phyloP scores from a whole-genome alignment of 2,329 filamentous ascomycete species.

The Trichoderma lentiforme region DNA sequence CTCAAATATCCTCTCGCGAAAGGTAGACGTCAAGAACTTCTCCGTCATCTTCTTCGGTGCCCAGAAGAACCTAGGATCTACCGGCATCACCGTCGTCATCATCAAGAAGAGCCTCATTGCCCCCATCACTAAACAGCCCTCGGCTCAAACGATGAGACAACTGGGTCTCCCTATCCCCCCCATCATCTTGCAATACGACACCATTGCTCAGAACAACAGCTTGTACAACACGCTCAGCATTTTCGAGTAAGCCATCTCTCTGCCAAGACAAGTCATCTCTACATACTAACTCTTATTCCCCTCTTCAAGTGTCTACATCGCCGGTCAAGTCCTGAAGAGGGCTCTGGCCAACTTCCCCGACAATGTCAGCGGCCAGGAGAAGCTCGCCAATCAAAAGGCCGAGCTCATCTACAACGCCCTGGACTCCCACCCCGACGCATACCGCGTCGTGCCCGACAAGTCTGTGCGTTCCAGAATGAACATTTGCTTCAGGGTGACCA shows the following conservation, averaged over 20 bases:
- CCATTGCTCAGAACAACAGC: slow-evolving; percentile 86
- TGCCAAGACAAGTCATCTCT: not conserved
- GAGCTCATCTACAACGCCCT: slow-evolving; percentile 71
- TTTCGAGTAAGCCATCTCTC: slow-evolving; percentile 61
- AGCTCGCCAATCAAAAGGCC: slow-evolving; percentile 71
- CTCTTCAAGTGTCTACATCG: slow-evolving; percentile 69
- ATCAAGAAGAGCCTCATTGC: slow-evolving; percentile 78
- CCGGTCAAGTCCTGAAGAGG: slow-evolving; percentile 80
- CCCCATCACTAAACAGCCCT: slow-evolving; percentile 61
- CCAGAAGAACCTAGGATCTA: slow-evolving; percentile 88
- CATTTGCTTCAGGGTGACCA: slow-evolving; percentile 78
- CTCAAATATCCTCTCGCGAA: slow-evolving; percentile 85
- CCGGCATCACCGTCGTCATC: slow-evolving; percentile 83
- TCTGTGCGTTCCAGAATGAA: slow-evolving; percentile 84
- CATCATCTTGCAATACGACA: slow-evolving; percentile 77
- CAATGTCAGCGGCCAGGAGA: slow-evolving; percentile 75
- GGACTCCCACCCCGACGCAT: slow-evolving; percentile 70
- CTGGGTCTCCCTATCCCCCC: slow-evolving; percentile 76
- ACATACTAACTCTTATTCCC: not conserved
- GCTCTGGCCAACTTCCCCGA: slow-evolving; percentile 63
- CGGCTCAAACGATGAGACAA: slow-evolving; percentile 60
- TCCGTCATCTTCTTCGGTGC: slow-evolving; percentile 86
- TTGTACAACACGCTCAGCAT: slow-evolving; percentile 96
- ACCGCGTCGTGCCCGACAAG: slow-evolving; percentile 73
- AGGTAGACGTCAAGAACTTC: slow-evolving; percentile 74